These are phyloP conservation scores for Mortierella alpina DNA, from an alignment of 192 early-diverging fungal species.

Conservation along the genomic window DNA sequence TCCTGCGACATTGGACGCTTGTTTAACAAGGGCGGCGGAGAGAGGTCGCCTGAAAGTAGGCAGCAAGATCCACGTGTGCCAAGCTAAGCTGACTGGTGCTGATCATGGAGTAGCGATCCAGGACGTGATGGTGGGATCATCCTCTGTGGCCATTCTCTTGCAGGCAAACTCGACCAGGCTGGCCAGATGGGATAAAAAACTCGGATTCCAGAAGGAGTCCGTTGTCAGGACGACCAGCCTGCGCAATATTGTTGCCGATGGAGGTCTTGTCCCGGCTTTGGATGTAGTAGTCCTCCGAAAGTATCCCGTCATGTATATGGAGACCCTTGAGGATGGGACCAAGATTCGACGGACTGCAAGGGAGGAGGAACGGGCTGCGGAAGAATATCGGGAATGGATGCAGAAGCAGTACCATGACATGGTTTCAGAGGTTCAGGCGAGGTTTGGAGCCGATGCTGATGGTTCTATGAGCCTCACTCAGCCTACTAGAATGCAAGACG, in stretches of 20 bases:
- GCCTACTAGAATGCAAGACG: neutral
- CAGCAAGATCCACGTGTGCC: constrained; percentile 68
- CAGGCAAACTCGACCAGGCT: constrained; percentile 66
- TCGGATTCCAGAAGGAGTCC: constrained; percentile 61
- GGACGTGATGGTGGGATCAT: constrained; percentile 53
- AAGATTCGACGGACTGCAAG: constrained; percentile 56
- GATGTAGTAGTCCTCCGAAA: constrained; percentile 70
- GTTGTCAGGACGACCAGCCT: constrained; percentile 52
- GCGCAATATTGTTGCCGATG: constrained; percentile 53
- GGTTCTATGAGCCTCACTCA: neutral
- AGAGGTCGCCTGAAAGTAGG: constrained; percentile 63
- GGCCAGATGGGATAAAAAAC: constrained; percentile 69
- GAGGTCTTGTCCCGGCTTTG: constrained; percentile 69
- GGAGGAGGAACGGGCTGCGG: constrained; percentile 63
- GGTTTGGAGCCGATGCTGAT: constrained; percentile 30
- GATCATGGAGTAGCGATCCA: constrained; percentile 36
- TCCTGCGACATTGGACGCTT: constrained; percentile 60
- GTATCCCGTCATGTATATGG: constrained; percentile 64
- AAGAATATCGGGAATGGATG: constrained; percentile 16
- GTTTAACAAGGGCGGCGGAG: constrained; percentile 51
- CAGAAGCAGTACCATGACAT: constrained; percentile 32
- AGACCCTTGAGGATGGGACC: constrained; percentile 59
- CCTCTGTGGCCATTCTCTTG: constrained; percentile 51
- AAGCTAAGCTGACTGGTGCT: constrained; percentile 58
- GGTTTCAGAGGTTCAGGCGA: constrained; percentile 27